These are phyloP conservation scores for Microstegium vimineum DNA, from an alignment of 176 grass and related monocot genomes.

Conservation along the genomic window DNA sequence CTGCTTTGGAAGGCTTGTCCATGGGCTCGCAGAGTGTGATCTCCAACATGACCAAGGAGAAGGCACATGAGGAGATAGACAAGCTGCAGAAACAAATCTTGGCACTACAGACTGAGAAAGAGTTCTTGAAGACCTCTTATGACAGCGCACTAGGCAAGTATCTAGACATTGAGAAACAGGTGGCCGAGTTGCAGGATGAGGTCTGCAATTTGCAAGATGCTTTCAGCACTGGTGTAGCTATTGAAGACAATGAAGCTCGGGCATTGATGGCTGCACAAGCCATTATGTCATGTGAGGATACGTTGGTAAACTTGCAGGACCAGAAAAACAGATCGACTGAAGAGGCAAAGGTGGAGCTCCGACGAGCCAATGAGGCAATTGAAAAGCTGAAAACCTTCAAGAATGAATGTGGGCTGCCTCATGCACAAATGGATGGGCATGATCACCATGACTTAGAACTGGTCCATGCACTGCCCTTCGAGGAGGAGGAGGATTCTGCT, in stretches of 20 bases:
- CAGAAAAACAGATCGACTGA: conserved; percentile 49
- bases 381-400: conserved; percentile 62
- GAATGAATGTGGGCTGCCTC: conserved; percentile 37
- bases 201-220: conserved; percentile 75
- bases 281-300: conserved; percentile 83
- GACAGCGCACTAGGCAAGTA: conserved; percentile 59
- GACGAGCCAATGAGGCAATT: conserved; percentile 49
- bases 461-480: not conserved
- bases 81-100: conserved; percentile 79
- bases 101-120: conserved; percentile 69
- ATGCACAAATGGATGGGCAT: conserved; percentile 1
- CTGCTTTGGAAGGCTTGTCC: conserved; percentile 33
- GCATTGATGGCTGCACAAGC: conserved; percentile 79
- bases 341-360: conserved; percentile 54
- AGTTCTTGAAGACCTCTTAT: conserved; percentile 78
- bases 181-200: conserved; percentile 62
- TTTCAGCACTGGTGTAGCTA: conserved; percentile 50
- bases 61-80: conserved; percentile 67
- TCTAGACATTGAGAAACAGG: conserved; percentile 69
- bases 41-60: conserved; percentile 69
- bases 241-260: conserved; percentile 88
- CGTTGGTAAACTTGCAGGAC: conserved; percentile 60
- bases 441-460: conserved; percentile 22
- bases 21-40: conserved; percentile 26
- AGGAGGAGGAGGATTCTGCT: conserved; percentile 19